Evolutionary conservation across 2,329 filamentous ascomycete species (phyloP).

Genomic region (Ampelomyces quisqualis): DNA sequence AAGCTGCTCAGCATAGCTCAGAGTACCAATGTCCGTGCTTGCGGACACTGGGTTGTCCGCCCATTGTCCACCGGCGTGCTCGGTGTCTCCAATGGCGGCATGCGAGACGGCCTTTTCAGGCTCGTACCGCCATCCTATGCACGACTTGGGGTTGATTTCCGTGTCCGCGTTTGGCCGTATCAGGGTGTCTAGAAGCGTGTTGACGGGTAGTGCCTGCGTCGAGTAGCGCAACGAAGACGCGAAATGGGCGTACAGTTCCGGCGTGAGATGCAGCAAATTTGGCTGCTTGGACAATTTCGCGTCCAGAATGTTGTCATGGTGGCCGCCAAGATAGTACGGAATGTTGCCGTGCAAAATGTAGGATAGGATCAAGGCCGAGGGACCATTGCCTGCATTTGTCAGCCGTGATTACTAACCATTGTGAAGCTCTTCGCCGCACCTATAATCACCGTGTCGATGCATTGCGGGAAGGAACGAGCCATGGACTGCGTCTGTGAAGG

Average conservation of each 20-base stretch:
- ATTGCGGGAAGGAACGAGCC: constrained; percentile 40
- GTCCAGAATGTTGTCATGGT: constrained; percentile 60
- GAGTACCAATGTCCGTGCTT: constrained; percentile 58
- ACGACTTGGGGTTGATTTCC: constrained; percentile 54
- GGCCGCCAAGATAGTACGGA: constrained; percentile 57
- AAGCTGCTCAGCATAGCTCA: constrained; percentile 64
- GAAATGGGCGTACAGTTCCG: constrained; percentile 59
- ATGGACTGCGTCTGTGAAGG: constrained; percentile 36
- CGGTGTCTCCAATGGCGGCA: constrained; percentile 55
- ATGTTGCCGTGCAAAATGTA: constrained; percentile 64
- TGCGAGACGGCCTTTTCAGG: constrained; percentile 56
- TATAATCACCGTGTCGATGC: constrained; percentile 46
- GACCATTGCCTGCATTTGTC: constrained; percentile 57
- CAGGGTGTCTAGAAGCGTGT: constrained; percentile 61
- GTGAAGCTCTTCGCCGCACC: constrained; percentile 21
- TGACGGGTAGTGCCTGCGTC: constrained; percentile 61
- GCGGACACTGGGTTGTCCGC: constrained; percentile 55
- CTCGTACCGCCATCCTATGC: constrained; percentile 56
- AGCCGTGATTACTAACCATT: constrained; percentile 11
- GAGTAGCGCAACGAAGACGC: constrained; percentile 61
- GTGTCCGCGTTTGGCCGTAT: constrained; percentile 61
- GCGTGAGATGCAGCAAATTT: constrained; percentile 53
- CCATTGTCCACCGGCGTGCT: constrained; percentile 60
- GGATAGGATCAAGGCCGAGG: constrained; percentile 62
- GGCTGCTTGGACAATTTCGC: constrained; percentile 53